These are phyloP conservation scores for Lichtheimia ramosa DNA, from an alignment of 371 early-diverging fungal genomes.

Conservation along the genomic window DNA sequence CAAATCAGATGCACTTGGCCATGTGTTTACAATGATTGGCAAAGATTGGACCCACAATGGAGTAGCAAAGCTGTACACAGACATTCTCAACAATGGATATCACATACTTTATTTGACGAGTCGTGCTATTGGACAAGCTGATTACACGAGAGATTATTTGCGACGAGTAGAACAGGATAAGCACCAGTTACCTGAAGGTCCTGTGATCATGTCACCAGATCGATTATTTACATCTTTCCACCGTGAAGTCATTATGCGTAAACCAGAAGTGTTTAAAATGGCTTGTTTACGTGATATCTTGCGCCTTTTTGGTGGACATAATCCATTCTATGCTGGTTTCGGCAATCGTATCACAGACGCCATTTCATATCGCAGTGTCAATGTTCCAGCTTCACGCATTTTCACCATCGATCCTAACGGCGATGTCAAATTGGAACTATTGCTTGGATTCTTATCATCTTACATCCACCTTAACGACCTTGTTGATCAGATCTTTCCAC, in stretches of 20 bases:
- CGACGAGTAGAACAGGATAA: slow-evolving; percentile 87
- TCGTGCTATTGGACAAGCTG: slow-evolving; percentile 96
- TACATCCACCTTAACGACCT: slow-evolving; percentile 89
- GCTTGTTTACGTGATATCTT: slow-evolving; percentile 93
- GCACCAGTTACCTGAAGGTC: slow-evolving; percentile 94
- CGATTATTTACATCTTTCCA: slow-evolving; percentile 92
- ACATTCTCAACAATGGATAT: slow-evolving; percentile 95
- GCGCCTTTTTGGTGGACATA: slow-evolving; percentile 75
- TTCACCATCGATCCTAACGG: slow-evolving; percentile 97
- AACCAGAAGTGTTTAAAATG: slow-evolving; percentile 99
- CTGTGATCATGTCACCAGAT: slow-evolving; percentile 97
- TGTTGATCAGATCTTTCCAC: slow-evolving; percentile 96
- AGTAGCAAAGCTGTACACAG: slow-evolving; percentile 95
- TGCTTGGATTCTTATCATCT: slow-evolving; percentile 81
- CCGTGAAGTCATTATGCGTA: slow-evolving; percentile 93
- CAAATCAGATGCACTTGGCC: slow-evolving; percentile 97
- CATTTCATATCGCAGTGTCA: slow-evolving; percentile 92
- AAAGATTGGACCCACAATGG: slow-evolving; percentile 99
- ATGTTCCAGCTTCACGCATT: slow-evolving; percentile 92
- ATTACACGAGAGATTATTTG: slow-evolving; percentile 91
- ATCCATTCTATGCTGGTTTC: slow-evolving; percentile 98
- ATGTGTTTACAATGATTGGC: slow-evolving; percentile 97
- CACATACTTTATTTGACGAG: slow-evolving; percentile 96
- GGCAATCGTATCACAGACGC: slow-evolving; percentile 96
- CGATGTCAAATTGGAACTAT: slow-evolving; percentile 88